A percentile compares a stretch with the other conserved stretches of the same genome.
These are phyloP conservation scores for Sarcodon sp. DNA, from an alignment of 768 basidiomycete species.

Conservation along the genomic window DNA sequence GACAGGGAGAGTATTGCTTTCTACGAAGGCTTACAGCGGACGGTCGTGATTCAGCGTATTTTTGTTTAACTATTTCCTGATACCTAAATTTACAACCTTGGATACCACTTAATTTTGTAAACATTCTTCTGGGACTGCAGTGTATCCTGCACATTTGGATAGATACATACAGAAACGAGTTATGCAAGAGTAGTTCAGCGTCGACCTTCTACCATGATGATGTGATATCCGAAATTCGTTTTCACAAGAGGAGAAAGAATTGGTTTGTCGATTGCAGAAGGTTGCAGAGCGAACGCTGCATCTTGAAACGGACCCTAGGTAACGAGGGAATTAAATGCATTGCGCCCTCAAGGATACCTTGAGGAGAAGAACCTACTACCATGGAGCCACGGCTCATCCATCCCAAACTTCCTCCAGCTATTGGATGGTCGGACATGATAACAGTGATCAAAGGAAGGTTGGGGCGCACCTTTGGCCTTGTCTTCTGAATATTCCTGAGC, in stretches of 20 bases:
- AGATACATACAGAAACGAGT: background rate
- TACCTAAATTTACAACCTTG: no score
- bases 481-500: slow-evolving; percentile 87
- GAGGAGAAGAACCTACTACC: slow-evolving; percentile 36
- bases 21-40: background rate
- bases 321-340: background rate
- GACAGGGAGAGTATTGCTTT: background rate
- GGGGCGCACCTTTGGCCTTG: slow-evolving; percentile 63
- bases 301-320: slow-evolving; percentile 65
- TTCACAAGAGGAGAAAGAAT: slow-evolving; percentile 61
- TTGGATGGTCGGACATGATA: background rate
- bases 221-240: slow-evolving; percentile 77
- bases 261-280: slow-evolving; percentile 75
- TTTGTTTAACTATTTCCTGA: no score
- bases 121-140: no score
- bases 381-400: slow-evolving; percentile 84
- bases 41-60: background rate
- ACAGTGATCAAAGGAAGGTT: background rate
- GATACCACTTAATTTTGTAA: no score
- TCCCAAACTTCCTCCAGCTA: slow-evolving; percentile 76
- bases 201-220: slow-evolving; percentile 86
- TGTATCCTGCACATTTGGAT: no score
- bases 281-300: slow-evolving; percentile 70
- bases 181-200: slow-evolving; percentile 33
- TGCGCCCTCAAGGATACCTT: background rate